Evolutionary conservation across 192 early-diverging fungal genomes (phyloP).

Genomic region (Irineochytrium annulatum): DNA sequence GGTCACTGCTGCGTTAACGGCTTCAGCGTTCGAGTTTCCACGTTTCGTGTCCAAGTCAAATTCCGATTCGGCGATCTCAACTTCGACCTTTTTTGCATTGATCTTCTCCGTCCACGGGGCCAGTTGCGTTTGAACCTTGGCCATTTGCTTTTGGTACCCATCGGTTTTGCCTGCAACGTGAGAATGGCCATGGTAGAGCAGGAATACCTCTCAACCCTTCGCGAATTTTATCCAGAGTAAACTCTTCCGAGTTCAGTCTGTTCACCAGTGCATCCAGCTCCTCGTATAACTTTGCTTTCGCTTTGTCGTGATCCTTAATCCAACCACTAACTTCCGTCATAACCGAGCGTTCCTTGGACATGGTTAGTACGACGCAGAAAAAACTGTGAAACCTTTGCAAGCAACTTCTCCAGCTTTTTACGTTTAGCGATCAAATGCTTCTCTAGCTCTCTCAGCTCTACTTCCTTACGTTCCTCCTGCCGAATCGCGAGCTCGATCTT

Average conservation of each 20-base stretch:
- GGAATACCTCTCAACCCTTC: too few relatives aligned
- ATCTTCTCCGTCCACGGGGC: conserved; percentile 86
- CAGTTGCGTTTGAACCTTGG: conserved; percentile 77
- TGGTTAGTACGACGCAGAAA: background rate
- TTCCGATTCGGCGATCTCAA: conserved; percentile 82
- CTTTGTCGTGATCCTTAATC: conserved; percentile 66
- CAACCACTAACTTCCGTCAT: conserved; percentile 59
- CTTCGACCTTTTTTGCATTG: conserved; percentile 61
- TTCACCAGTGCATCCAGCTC: conserved; percentile 64
- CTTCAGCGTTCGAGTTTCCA: conserved; percentile 42
- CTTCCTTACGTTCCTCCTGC: conserved; percentile 65
- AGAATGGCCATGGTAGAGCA: background rate
- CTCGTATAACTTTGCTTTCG: conserved; percentile 47
- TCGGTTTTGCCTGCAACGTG: conserved; percentile 71
- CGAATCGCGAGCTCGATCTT: conserved; percentile 52
- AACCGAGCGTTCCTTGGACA: conserved; percentile 42
- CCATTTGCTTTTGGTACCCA: conserved; percentile 72
- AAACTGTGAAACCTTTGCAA: conserved; percentile 52
- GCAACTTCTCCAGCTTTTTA: conserved; percentile 68
- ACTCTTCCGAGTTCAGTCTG: conserved; percentile 62
- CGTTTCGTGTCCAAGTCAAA: conserved; percentile 63
- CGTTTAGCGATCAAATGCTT: conserved; percentile 74
- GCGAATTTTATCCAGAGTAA: too few relatives aligned
- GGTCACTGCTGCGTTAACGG: conserved; percentile 41
- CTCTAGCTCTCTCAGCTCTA: conserved; percentile 81